Evolutionary conservation across 805 yeast genomes (phyloP), one percentile per base, ranked within the genome.

Genomic region (Zygosaccharomyces lentus): DNA sequence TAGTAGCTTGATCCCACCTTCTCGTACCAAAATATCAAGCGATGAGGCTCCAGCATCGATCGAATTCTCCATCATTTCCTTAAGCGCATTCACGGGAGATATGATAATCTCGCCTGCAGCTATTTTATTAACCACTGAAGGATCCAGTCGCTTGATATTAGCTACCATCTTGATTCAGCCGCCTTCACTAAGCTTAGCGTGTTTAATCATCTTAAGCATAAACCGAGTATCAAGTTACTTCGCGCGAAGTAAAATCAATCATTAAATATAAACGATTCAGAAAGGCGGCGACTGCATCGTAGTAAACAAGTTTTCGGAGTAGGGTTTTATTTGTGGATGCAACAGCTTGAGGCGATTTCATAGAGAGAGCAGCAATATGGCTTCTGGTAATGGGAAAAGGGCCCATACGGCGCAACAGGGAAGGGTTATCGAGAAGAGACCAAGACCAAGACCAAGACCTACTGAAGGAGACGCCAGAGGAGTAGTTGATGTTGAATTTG

Each of bases 41-140:
- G 74, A 63, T 0, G 90, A 74, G 9, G 95, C 71, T 0, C 76
- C 73, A 0, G 99, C 97, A 63, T 93, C 99, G 9, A 93, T 80
- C 5, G 95, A 78, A 70, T 93, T 93, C 67, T 93, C 99, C 49
- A 93, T 69, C 70, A 93, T 70, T 64, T 93, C 99, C 61, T 93
- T 93, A 34, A 93, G 69, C 0, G 99, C 99, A 62, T 91, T 93
- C 4, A 91, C 85, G 0, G 99, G 98, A 4, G 90, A 91, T 23
- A 90, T 77, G 47, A 93, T 87, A 66, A 93, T 87, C 68, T 93
- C 98, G 0, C 99, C 99, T 1, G 99, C 99, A 0, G 99, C 99
- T 23, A 93, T 93, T 50, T 83, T 78, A 63, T 89, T 90, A 40
- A 93, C 86, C 16, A 90, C 97, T 2, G 78, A 63, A 12, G 69